Conservation (phyloP, 495 filamentous ascomycete species). For the Penicillium parvum region DNA sequence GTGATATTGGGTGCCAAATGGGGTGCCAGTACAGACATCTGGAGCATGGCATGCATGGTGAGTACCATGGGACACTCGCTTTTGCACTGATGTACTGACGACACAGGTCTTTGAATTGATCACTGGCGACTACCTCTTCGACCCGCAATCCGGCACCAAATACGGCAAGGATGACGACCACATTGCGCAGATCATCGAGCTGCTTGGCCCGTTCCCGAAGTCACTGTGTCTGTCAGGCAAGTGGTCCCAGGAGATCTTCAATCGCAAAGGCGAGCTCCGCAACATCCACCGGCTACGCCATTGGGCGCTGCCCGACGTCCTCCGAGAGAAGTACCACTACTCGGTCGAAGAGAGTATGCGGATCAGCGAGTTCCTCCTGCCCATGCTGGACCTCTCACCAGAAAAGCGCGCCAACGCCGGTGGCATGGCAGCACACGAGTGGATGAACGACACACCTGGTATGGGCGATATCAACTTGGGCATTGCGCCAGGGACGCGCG, state of each 20-base stretch:
- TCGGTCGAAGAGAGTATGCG: slow-evolving; percentile 67
- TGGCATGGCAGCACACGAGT: slow-evolving; percentile 81
- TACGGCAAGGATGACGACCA: slow-evolving; percentile 99
- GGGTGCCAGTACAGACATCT: slow-evolving; percentile 97
- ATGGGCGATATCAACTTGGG: slow-evolving; percentile 78
- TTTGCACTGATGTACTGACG: not conserved
- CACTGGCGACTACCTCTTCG: slow-evolving; percentile 97
- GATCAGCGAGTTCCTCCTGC: slow-evolving; percentile 80
- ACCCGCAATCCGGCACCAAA: slow-evolving; percentile 97
- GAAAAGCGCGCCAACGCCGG: slow-evolving; percentile 90
- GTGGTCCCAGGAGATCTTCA: slow-evolving; percentile 99
- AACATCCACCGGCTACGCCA: slow-evolving; percentile 97
- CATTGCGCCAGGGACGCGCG: slow-evolving; percentile 71
- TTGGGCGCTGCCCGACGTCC: slow-evolving; percentile 91
- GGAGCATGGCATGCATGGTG: slow-evolving; percentile 99
- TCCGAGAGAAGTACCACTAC: slow-evolving; percentile 97
- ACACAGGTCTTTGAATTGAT: slow-evolving; percentile 91
- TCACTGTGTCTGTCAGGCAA: slow-evolving; percentile 85
- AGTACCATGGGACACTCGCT: slow-evolving; percentile 8
- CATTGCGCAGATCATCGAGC: slow-evolving; percentile 98
- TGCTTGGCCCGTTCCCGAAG: slow-evolving; percentile 90
- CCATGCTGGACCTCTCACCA: slow-evolving; percentile 88
- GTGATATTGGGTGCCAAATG: slow-evolving; percentile 96
- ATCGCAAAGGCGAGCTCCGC: slow-evolving; percentile 91
- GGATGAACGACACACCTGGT: slow-evolving; percentile 75